phyloP scores from a whole-genome alignment of 2,329 filamentous ascomycete species.

The Talaromyces funiculosus region DNA sequence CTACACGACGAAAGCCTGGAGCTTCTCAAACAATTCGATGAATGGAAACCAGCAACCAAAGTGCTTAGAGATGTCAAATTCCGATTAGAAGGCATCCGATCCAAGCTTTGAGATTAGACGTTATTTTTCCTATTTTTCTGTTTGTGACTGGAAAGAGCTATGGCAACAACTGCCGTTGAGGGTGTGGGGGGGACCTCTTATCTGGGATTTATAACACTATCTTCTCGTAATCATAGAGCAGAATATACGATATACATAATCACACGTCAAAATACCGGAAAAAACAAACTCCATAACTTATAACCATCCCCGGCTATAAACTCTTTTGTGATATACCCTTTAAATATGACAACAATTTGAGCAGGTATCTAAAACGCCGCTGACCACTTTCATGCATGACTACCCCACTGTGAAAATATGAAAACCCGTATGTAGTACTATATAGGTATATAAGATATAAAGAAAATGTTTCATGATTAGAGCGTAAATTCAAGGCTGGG shows the following conservation, averaged over 20 bases:
- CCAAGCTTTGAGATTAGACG: slow-evolving; percentile 47
- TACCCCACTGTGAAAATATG: background rate
- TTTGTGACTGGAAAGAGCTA: background rate
- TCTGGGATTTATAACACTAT: background rate
- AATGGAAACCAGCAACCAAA: slow-evolving; percentile 87
- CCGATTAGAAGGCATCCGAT: slow-evolving; percentile 82
- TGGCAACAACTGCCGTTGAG: no score
- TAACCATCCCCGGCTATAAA: no score
- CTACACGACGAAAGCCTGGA: slow-evolving; percentile 70
- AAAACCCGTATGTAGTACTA: background rate
- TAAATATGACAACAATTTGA: background rate
- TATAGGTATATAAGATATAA: background rate
- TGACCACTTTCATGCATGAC: background rate
- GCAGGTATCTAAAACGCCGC: background rate
- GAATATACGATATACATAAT: slow-evolving; percentile 2
- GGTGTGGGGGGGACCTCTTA: background rate
- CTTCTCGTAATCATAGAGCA: background rate
- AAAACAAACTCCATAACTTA: background rate
- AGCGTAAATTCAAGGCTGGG: slow-evolving; percentile 19
- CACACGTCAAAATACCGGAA: background rate
- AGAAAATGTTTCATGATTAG: no score
- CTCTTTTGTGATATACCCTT: background rate
- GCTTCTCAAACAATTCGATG: slow-evolving; percentile 80
- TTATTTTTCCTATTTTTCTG: background rate
- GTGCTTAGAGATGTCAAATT: slow-evolving; percentile 94